Conservation (phyloP, 2,329 filamentous ascomycete genomes). For the Phialophora chinensis region DNA sequence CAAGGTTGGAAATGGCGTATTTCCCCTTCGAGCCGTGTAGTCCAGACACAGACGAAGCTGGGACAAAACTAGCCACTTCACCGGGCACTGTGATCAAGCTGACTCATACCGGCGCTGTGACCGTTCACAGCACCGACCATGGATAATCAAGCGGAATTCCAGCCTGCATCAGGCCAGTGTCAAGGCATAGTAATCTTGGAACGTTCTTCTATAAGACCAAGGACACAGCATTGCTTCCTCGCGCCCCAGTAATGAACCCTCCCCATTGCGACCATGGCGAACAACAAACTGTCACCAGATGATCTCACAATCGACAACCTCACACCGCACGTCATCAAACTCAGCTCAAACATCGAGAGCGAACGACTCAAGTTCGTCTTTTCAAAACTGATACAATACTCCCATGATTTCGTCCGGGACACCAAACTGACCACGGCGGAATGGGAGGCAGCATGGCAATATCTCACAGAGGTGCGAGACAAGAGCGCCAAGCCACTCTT, state of each 20-base stretch:
- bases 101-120: not conserved
- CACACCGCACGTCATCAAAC: constrained; percentile 23
- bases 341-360: constrained; percentile 16
- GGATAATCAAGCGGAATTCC: not conserved
- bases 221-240: not conserved
- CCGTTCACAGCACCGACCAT: not conserved
- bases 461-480: constrained; percentile 21
- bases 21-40: constrained; percentile 7
- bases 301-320: constrained; percentile 21
- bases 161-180: not conserved
- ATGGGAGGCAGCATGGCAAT: constrained; percentile 30
- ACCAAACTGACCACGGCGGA: constrained; percentile 27
- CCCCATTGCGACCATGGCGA: not conserved
- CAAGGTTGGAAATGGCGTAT: constrained; percentile 5
- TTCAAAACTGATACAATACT: constrained; percentile 21
- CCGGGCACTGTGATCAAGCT: not conserved
- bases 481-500: not conserved
- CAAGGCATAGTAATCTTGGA: not conserved
- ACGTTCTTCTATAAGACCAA: not conserved
- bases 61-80: not conserved
- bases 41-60: not conserved
- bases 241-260: not conserved
- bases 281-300: constrained; percentile 10
- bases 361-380: constrained; percentile 20
- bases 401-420: constrained; percentile 29